Evolutionary conservation across 345 rosid genomes (phyloP), one percentile per base, ranked within the genome.

Genomic region (Lumnitzera racemosa): DNA sequence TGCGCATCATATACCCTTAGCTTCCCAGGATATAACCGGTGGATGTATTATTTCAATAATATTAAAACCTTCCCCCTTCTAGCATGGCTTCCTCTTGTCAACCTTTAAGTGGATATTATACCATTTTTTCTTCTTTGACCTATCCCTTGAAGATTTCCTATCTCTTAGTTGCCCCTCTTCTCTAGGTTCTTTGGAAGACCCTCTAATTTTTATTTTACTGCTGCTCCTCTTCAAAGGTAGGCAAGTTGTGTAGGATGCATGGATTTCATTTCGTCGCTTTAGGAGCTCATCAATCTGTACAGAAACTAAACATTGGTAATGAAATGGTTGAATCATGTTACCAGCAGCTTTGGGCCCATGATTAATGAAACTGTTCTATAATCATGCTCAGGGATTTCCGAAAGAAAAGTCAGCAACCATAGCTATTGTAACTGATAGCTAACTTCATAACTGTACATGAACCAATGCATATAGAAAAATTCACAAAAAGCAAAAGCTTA

Each of bases 81-180:
- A 90, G 77, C 99, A 90, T 67, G 91, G 82, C 75, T 95, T 95
- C 81, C 90, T 81, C 85, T 88, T 90, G 79, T 86, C 89, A 58
- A 83, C 86, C 76, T 90, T 90, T 73, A 85, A 62, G 57, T 76
- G 90, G 72, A 90, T 72, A 64, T 86, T 88, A 74, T 72, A 90
- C 99, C 97, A 95, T 78, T 64, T 90, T 83, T 85, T 94, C 73
- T 82, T 94, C 90, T 75, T 87, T 11, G 74, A 46, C 74, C 77
- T 73, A 53, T 88, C 91, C 61, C 78, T 72, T 15, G 84, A 65
- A 73, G 79, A 55, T 72, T 82, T 84, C 80, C 70, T 83, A 12
- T 86, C 95, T 76, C 71, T 86, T 56, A 69, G 49, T 59, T 80
- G 70, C n/a, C 68, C 79, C 20, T 82, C 90, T 71, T 87, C 88